Base-by-base conservation (phyloP, 352 stramenopile species). In the Globisporangium uncinulatum region DNA sequence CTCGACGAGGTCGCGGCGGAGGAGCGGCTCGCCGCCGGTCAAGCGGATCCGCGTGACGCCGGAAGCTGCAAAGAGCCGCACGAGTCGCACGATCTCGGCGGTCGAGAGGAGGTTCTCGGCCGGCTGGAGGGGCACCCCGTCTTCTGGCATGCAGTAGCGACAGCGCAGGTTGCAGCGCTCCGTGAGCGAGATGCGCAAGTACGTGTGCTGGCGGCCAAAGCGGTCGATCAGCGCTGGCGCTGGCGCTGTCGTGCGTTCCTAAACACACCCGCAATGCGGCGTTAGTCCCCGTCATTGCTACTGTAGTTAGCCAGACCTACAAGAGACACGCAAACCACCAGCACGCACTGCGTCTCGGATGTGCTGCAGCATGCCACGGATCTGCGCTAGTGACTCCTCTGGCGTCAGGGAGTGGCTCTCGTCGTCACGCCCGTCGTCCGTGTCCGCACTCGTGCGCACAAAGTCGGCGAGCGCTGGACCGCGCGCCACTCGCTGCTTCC, bases 111-210 rank as follows among this genome's bases (percentile, higher is more conserved):
- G 63, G 20, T 92, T 70, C 21, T 74, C 70, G 7, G 64, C 31
- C 2, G 90, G 81, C 61, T 96, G 89, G 34, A 98, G 63, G 0
- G 77, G 63, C 8, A 98, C 91, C 31, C 95, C 95, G 17, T 98
- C 86, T 54, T 88, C 83, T 0, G 96, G 96, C 96, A 99, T 99
- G 63, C 96, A 99, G 69, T 99, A 99, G 13, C 82, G 76, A 73
- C 96, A 99, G 34, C 95, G 74, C 47, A 99, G 76, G 73, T 99
- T 99, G 71, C 96, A 99, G 31, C 92, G 85, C 73, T 98, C 95
- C 1, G 92, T 96, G 36, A 99, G 67, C 36, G 93, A 98, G 55
- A 99, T 97, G 47, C 96, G 84, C 45, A 99, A 65, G 73, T 98
- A 99, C 51, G 82, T 96, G 71, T 99, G 96, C 32, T 79, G 66